Base-by-base conservation (phyloP, 768 basidiomycete genomes). In the Leccinum subtestaceum region DNA sequence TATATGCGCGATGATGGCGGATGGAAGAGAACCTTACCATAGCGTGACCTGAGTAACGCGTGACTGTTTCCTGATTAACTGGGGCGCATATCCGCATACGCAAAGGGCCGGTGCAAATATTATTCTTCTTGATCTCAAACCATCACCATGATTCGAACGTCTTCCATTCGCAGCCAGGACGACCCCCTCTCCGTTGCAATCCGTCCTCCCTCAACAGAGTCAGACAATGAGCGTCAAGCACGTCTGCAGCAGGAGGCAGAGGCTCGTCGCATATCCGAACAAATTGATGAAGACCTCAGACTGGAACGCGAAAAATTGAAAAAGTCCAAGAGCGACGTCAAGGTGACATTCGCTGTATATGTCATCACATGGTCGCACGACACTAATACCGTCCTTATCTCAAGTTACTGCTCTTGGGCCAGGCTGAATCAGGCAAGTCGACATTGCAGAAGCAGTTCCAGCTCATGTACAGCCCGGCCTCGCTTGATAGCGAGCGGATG, bases 361-460 rank as follows among this genome's bases (percentile, higher is more conserved):
- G 17, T 48, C 13, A 5, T 57, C 17, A 2, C 13, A 17, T 17
- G n/a, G 57, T 56, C 10, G 60, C 5, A 27, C 25, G 50, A 19
- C 56, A 52, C 57, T 62, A 60, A 76, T 73, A 73, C 55, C 40
- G 25, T 55, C 21, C 29, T 40, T 49, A 58, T 17, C 43, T 36
- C 52, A 65, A 91, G 87, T 74, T 90, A 46, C 74, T 91, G n/a
- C 79, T 91, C 57, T 80, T 90, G 43, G 89, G 89, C 40, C 88
- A 90, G 66, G 88, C 88, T 40, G 88, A 90, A 76, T 89, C 86
- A 50, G 88, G 87, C 64, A 89, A 90, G 69, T 86, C 86, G 32
- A 89, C 87, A 4, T 79, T 90, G 50, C 87, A 88, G 72, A 89
- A 89, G 69, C 88, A 88, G 67, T 89, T 88, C 64, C 88, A 90